A percentile compares a stretch with the other conserved stretches of the same genome.
Conservation (phyloP, 148 eudicot species). For the Silene conica region DNA sequence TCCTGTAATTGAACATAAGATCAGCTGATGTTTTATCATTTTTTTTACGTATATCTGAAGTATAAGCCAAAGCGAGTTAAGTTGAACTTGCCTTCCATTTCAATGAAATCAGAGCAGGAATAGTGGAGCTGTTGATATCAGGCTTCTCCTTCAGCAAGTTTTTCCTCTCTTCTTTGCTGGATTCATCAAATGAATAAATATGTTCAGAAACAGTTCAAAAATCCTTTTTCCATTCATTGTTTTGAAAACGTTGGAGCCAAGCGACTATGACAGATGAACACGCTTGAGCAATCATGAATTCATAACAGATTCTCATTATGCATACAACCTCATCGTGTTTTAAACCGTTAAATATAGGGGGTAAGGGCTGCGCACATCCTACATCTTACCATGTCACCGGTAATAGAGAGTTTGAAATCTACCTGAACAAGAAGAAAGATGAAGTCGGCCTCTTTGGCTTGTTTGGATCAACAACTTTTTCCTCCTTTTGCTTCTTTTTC, state of each 20-base stretch:
- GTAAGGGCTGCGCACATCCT: too few relatives aligned
- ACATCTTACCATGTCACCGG: too few relatives aligned
- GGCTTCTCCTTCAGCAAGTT: slow-evolving; percentile 54
- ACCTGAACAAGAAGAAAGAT: slow-evolving; percentile 77
- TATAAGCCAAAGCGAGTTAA: too few relatives aligned
- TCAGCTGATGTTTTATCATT: neutral
- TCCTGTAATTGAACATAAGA: slow-evolving; percentile 23
- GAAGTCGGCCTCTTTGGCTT: slow-evolving; percentile 89
- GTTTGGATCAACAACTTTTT: slow-evolving; percentile 68
- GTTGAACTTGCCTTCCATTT: slow-evolving; percentile 61
- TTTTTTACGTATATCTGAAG: neutral
- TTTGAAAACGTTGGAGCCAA: too few relatives aligned
- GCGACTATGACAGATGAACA: too few relatives aligned
- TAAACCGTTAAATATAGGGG: too few relatives aligned
- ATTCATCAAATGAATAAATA: neutral
- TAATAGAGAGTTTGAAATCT: neutral
- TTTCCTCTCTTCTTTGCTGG: slow-evolving; percentile 81
- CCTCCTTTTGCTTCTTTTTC: slow-evolving; percentile 58
- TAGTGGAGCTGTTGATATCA: slow-evolving; percentile 56
- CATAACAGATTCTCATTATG: too few relatives aligned
- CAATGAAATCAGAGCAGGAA: slow-evolving; percentile 63
- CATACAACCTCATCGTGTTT: too few relatives aligned
- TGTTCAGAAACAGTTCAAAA: too few relatives aligned
- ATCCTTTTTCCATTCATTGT: too few relatives aligned
- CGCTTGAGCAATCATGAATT: too few relatives aligned